Evolutionary conservation across 768 basidiomycete species (phyloP).

Genomic region (Kwoniella botswanensis): DNA sequence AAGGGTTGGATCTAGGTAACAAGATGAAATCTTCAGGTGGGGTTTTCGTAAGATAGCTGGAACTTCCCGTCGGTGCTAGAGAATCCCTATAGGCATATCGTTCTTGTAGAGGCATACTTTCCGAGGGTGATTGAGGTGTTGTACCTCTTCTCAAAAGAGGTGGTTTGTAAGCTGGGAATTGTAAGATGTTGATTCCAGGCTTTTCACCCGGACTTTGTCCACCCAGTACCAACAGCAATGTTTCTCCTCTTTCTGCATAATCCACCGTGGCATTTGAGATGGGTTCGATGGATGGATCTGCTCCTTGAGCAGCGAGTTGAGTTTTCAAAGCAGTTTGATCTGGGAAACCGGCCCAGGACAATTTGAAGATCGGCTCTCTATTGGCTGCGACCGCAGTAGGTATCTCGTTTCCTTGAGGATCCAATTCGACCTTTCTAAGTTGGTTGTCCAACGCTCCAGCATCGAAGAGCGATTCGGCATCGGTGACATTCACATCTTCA

Average conservation of each 20-base stretch:
- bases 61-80: slow-evolving; percentile 59
- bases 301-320: slow-evolving; percentile 56
- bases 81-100: slow-evolving; percentile 72
- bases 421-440: slow-evolving; percentile 28
- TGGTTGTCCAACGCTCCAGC: slow-evolving; percentile 55
- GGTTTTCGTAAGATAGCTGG: slow-evolving; percentile 67
- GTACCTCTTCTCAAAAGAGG: slow-evolving; percentile 37
- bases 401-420: slow-evolving; percentile 32
- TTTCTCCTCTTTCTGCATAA: slow-evolving; percentile 68
- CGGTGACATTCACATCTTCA: slow-evolving; percentile 60
- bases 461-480: slow-evolving; percentile 59
- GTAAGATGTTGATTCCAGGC: slow-evolving; percentile 71
- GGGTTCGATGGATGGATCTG: slow-evolving; percentile 44
- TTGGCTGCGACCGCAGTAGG: slow-evolving; percentile 42
- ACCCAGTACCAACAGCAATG: slow-evolving; percentile 76
- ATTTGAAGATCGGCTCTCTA: slow-evolving; percentile 81
- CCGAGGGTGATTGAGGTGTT: slow-evolving; percentile 43
- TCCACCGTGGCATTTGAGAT: slow-evolving; percentile 53
- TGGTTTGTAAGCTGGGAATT: slow-evolving; percentile 64
- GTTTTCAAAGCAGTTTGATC: slow-evolving; percentile 60
- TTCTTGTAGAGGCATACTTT: slow-evolving; percentile 60
- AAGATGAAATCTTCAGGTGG: slow-evolving; percentile 79
- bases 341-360: slow-evolving; percentile 80
- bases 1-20: slow-evolving; percentile 71
- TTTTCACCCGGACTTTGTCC: slow-evolving; percentile 67